These are phyloP conservation scores for Cudoniella acicularis DNA, from an alignment of 495 filamentous ascomycete genomes.

Conservation along the genomic window DNA sequence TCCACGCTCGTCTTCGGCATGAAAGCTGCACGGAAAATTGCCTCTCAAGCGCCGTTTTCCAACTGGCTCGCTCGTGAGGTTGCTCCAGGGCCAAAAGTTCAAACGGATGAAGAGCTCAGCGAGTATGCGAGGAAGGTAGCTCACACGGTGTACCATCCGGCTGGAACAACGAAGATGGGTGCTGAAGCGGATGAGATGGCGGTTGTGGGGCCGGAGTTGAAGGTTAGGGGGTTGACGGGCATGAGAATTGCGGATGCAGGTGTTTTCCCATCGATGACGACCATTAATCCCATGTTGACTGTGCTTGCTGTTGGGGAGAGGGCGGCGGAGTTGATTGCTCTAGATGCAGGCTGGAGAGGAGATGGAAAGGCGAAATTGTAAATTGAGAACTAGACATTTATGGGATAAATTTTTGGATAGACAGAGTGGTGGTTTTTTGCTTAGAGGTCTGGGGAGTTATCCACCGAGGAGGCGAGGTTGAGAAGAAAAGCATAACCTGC, in stretches of 20 bases:
- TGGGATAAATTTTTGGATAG: background rate
- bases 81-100: constrained; percentile 65
- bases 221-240: constrained; percentile 48
- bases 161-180: constrained; percentile 86
- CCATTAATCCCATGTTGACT: constrained; percentile 61
- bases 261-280: constrained; percentile 55
- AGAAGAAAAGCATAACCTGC: too few species aligned
- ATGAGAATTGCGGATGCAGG: constrained; percentile 59
- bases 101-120: constrained; percentile 66
- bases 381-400: background rate
- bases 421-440: background rate
- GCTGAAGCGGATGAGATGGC: constrained; percentile 60
- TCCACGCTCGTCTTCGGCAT: constrained; percentile 78
- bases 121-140: constrained; percentile 72
- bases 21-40: constrained; percentile 65
- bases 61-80: constrained; percentile 78
- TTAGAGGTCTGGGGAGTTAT: too few species aligned
- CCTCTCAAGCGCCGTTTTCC: constrained; percentile 67
- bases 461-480: too few species aligned
- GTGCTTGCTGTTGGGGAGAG: constrained; percentile 63
- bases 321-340: constrained; percentile 58
- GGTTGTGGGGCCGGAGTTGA: constrained; percentile 53
- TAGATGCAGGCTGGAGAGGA: constrained; percentile 32
- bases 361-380: constrained; percentile 17
- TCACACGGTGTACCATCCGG: constrained; percentile 84